phyloP scores from a whole-genome alignment of 1,284 basidiomycete species.

The Ustilago sp. region DNA sequence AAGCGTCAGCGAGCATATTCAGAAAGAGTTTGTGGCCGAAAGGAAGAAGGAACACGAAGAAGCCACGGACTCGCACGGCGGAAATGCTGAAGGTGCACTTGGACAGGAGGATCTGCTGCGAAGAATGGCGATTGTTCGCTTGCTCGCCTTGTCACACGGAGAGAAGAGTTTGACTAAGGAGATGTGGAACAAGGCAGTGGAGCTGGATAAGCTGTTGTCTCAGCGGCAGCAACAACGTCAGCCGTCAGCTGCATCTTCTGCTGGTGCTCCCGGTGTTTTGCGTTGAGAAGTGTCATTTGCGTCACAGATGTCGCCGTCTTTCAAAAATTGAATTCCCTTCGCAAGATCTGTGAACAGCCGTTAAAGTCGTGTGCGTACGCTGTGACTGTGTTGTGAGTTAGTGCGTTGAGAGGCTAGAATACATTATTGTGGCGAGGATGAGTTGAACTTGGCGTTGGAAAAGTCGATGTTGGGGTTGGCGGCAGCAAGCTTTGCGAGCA shows the following conservation, averaged over 20 bases:
- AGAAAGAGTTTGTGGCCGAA: conserved; percentile 62
- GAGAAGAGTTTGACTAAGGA: conserved; percentile 41
- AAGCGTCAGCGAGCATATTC: conserved; percentile 58
- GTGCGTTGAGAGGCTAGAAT: not conserved
- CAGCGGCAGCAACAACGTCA: conserved; percentile 29
- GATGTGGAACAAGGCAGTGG: conserved; percentile 47
- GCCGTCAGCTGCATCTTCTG: conserved; percentile 8
- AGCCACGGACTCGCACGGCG: conserved; percentile 27
- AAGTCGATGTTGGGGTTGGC: conserved; percentile 55
- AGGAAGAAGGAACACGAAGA: conserved; percentile 38
- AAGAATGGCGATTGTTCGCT: conserved; percentile 53
- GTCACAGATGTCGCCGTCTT: not conserved
- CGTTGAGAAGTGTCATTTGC: conserved; percentile 4
- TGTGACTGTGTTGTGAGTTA: not conserved
- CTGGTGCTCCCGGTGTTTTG: conserved; percentile 15
- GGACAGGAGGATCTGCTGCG: conserved; percentile 60
- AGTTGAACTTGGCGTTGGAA: conserved; percentile 50
- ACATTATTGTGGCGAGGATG: conserved; percentile 23
- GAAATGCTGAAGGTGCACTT: conserved; percentile 17
- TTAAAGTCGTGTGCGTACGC: not conserved
- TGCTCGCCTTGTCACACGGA: conserved; percentile 52
- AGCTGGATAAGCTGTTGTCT: conserved; percentile 36
- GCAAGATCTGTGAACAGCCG: not conserved
- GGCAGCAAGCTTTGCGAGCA: conserved; percentile 48
- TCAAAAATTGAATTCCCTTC: not conserved